These are phyloP conservation scores for Botrytis sinoallii DNA, from an alignment of 2,329 filamentous ascomycete genomes.

Conservation along the genomic window DNA sequence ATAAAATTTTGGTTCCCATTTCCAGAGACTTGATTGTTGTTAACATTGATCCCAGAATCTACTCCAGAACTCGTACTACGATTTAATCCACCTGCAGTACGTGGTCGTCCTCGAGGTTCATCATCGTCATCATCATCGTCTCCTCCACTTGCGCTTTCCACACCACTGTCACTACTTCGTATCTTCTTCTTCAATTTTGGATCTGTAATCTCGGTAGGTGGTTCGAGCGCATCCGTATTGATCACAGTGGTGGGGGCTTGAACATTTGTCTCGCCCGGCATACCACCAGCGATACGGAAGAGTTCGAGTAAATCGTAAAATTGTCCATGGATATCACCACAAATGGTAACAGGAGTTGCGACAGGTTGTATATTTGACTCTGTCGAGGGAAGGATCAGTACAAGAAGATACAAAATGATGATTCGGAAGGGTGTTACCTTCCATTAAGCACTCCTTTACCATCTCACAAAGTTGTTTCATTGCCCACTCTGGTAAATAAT, in stretches of 20 bases:
- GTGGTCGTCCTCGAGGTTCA: conserved; percentile 47
- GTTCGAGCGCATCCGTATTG: conserved; percentile 87
- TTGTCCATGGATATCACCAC: conserved; percentile 97
- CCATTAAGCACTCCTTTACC: conserved; percentile 98
- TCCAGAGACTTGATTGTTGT: conserved; percentile 42
- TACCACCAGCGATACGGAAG: conserved; percentile 92
- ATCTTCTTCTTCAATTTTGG: conserved; percentile 85
- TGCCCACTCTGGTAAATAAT: conserved; percentile 89
- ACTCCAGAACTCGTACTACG: conserved; percentile 42
- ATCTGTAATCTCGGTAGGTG: conserved; percentile 82
- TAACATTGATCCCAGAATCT: conserved; percentile 40
- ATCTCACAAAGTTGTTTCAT: conserved; percentile 99
- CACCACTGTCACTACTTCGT: conserved; percentile 53
- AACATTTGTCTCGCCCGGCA: conserved; percentile 78
- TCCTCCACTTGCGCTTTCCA: conserved; percentile 48
- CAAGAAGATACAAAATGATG: not conserved
- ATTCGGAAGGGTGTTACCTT: conserved; percentile 58
- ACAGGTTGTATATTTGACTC: conserved; percentile 99
- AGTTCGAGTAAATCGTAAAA: conserved; percentile 98
- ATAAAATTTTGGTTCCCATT: conserved; percentile 67
- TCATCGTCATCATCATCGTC: conserved; percentile 50
- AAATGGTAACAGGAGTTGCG: conserved; percentile 91
- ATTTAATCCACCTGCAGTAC: conserved; percentile 43
- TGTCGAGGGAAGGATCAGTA: conserved; percentile 41
- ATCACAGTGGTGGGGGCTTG: conserved; percentile 73